Evolutionary conservation across 768 basidiomycete genomes (phyloP), one percentile per base, ranked within the genome.

Genomic region (Phylloporus sp.): DNA sequence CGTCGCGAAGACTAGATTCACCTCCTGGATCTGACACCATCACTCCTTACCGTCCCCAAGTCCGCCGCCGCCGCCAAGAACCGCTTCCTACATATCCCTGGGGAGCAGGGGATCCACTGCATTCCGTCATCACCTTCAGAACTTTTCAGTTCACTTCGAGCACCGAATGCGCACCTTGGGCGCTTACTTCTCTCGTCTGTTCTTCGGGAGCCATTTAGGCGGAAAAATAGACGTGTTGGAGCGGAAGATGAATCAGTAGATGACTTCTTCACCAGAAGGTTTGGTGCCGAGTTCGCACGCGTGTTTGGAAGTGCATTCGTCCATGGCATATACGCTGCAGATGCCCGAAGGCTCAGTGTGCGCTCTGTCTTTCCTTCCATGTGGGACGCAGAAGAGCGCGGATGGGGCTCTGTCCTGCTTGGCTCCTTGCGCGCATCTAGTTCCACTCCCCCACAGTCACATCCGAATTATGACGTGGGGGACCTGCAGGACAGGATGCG

Each of bases 271-370:
- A 65, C 79, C 0, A 77, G 90, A 12, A 76, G 91, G 22, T 88
- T 97, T 50, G 90, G 91, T 0, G 65, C 75, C 6, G 68, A 75
- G 2, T 80, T 95, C 59, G 91, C 95, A 1, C 78, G 82, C 15
- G 77, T 79, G 3, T 77, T 97, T 49, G 83, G 88, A 63, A 91
- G 78, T 29, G 86, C 95, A 0, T 72, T 97, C 52, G 82, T 93
- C 1, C 95, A 97, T 61, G 95, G 95, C 0, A 88, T 98, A 49
- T 97, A 97, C 64, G 93, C 92, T 2, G 82, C 91, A 0, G 92
- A 95, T 60, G 80, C 93, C 2, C 72, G 88, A 3, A 60, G 72
- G 35, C 70, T 98, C 16, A 91, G 89, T 52, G 74, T 92, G 3
- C 80, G 85, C 4, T 78, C 91, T 2, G 81, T 91, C 2, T 91